Conservation (phyloP, 306 rosid species). For the Lagenaria siceraria region DNA sequence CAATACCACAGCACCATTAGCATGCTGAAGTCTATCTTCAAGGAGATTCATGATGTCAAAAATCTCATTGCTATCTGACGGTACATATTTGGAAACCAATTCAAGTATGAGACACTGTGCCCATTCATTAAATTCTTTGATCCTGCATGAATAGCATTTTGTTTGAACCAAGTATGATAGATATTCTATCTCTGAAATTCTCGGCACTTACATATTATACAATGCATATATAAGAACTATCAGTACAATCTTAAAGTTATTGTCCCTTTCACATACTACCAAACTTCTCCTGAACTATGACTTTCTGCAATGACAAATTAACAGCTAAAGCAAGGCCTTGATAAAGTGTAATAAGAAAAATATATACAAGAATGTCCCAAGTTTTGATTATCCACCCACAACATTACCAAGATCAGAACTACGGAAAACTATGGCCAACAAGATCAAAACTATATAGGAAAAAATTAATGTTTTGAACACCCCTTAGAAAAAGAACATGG, state of each 20-base stretch:
- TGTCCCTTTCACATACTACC: neutral
- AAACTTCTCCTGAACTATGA: neutral
- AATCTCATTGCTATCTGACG: slow-evolving; percentile 71
- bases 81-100: slow-evolving; percentile 77
- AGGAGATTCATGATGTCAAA: slow-evolving; percentile 98
- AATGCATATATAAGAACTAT: neutral
- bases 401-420: neutral
- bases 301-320: neutral
- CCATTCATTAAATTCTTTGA: slow-evolving; percentile 92
- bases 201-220: neutral
- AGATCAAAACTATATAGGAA: neutral
- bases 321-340: neutral
- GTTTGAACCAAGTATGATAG: neutral
- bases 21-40: slow-evolving; percentile 98
- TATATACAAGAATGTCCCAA: neutral
- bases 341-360: neutral
- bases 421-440: neutral
- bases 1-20: slow-evolving; percentile 98
- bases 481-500: neutral
- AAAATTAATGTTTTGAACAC: neutral
- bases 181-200: neutral
- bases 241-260: neutral
- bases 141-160: slow-evolving; percentile 45
- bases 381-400: neutral
- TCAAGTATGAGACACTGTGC: slow-evolving; percentile 92